Evolutionary conservation across 1,284 basidiomycete genomes (phyloP), one percentile per base, ranked within the genome.

Genomic region (Puccinia novopanici): DNA sequence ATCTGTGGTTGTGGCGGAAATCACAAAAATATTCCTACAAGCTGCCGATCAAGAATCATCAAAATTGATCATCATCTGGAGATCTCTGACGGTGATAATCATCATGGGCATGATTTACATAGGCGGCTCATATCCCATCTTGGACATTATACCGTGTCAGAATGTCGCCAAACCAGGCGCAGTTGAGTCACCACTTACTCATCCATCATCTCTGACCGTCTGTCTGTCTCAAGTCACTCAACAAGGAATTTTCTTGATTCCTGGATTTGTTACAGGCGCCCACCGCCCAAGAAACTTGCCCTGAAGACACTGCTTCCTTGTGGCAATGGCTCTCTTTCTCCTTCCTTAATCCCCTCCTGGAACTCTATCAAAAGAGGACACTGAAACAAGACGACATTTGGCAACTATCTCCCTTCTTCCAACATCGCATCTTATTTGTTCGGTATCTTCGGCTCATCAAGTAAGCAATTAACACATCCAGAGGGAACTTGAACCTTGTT

Each of bases 351-450:
- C 79, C 79, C 4, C 59, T 80, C 15, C 40, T 80, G 22, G 83
- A 86, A 73, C 85, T 90, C n/a, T 89, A 82, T 57, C 61, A 81
- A 61, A 72, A 68, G n/a, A 72, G 79, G 40, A 67, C 79, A 10
- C 48, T 80, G 13, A 42, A 61, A n/a, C 61, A 80, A 67, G 70
- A 72, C 34, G 79, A 80, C 19, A 52, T 80, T 42, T 80, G 79
- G 79, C 52, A 74, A 57, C 52, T 80, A 15, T 80, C 79, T 30
- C 79, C 71, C 37, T 80, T 80, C 55, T 80, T 75, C 59, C 79
- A 80, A 57, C 79, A 80, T 45, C 71, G 57, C 13, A 54, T 75
- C 10, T 40, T 75, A 17, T 75, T 75, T 40, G 42, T 3, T 22
- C 57, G 74, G 0, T 75, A 75, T 61, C 57, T 50, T 2, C 42